Conservation (phyloP, 1,284 basidiomycete genomes). For the Ceratobasidium sp. region DNA sequence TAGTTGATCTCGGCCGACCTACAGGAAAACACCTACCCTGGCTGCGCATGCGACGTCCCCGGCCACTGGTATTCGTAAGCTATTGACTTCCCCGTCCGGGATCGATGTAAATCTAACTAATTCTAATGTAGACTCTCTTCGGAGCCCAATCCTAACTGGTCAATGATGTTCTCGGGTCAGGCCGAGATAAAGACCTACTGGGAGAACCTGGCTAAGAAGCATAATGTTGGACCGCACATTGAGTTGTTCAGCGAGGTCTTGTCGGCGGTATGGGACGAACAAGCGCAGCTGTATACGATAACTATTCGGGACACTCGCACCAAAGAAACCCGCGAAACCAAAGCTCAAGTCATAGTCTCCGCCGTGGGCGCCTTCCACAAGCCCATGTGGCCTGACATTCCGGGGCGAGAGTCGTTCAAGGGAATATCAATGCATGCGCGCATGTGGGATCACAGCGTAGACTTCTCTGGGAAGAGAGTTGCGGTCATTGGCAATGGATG, state of each 20-base stretch:
- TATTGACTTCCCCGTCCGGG: neutral
- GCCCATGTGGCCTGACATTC: conserved; percentile 41
- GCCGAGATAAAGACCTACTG: conserved; percentile 46
- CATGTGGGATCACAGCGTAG: conserved; percentile 39
- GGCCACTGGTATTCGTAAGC: conserved; percentile 39
- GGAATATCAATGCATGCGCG: conserved; percentile 40
- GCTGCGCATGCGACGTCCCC: conserved; percentile 37
- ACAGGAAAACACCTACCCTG: conserved; percentile 38
- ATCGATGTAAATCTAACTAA: neutral
- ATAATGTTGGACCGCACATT: conserved; percentile 44
- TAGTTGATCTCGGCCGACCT: neutral
- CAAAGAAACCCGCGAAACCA: conserved; percentile 37
- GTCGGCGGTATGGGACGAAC: conserved; percentile 47
- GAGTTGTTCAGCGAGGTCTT: conserved; percentile 43
- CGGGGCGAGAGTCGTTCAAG: conserved; percentile 31
- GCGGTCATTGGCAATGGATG: conserved; percentile 41
- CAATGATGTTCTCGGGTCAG: conserved; percentile 18
- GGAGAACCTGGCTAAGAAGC: conserved; percentile 45
- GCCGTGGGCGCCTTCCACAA: conserved; percentile 43
- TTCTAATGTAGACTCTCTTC: conserved; percentile 38
- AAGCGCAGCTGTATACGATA: conserved; percentile 36
- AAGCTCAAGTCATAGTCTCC: conserved; percentile 37
- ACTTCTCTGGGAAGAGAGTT: conserved; percentile 26
- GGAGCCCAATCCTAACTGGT: conserved; percentile 43
- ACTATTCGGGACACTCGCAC: conserved; percentile 39